phyloP scores from a whole-genome alignment of 2,329 filamentous ascomycete species.

The Aspergillus sp. region DNA sequence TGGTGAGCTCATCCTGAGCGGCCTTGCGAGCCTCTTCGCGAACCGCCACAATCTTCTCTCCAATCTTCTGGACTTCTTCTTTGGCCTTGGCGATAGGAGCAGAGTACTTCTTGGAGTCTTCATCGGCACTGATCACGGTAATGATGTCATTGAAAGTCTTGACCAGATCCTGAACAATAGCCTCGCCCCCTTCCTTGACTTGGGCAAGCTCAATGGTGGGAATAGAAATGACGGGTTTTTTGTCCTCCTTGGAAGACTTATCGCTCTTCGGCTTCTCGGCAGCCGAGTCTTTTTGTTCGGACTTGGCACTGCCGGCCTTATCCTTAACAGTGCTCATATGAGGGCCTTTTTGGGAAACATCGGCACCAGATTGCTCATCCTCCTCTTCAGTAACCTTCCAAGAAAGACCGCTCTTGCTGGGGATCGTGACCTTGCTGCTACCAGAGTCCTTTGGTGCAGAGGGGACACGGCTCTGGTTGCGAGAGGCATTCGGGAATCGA shows the following conservation, averaged over 20 bases:
- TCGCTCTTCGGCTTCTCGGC: conserved; percentile 26
- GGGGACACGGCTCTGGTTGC: conserved; percentile 38
- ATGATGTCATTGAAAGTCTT: conserved; percentile 96
- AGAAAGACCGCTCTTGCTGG: conserved; percentile 74
- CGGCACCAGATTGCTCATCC: conserved; percentile 51
- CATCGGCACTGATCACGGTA: conserved; percentile 81
- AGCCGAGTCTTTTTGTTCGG: conserved; percentile 20
- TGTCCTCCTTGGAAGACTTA: conserved; percentile 21
- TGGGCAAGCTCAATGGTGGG: conserved; percentile 69
- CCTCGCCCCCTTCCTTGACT: conserved; percentile 68
- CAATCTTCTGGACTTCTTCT: conserved; percentile 67
- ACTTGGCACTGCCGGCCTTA: conserved; percentile 20
- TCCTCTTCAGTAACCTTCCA: conserved; percentile 64
- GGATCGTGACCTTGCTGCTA: conserved; percentile 70
- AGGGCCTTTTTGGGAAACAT: conserved; percentile 45
- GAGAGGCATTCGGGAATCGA: conserved; percentile 58
- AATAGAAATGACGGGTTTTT: conserved; percentile 38
- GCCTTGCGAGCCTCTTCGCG: conserved; percentile 61
- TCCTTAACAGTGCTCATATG: conserved; percentile 39
- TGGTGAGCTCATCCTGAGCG: conserved; percentile 65
- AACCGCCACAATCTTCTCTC: conserved; percentile 65
- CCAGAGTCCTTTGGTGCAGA: conserved; percentile 35
- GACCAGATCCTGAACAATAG: conserved; percentile 83
- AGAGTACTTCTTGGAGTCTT: conserved; percentile 67
- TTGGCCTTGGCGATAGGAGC: conserved; percentile 78